phyloP scores from a whole-genome alignment of 2,329 filamentous ascomycete species.

The Monosporascus sp. region DNA sequence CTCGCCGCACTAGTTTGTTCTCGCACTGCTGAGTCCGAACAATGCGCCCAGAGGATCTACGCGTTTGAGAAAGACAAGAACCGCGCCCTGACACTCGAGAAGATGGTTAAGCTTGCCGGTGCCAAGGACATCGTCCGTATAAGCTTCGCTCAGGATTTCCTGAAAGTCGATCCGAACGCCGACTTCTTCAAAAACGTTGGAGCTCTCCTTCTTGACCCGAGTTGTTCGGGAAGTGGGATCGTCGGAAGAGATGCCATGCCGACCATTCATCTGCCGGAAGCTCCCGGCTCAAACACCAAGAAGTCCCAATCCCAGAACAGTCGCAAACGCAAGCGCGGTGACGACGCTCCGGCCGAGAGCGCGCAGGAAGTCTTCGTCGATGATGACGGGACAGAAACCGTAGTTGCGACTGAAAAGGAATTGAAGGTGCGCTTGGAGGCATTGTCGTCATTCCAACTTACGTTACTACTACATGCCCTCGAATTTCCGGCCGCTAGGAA shows the following conservation, averaged over 20 bases:
- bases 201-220: constrained; percentile 82
- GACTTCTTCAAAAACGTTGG: constrained; percentile 64
- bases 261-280: constrained; percentile 53
- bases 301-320: constrained; percentile 29
- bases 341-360: constrained; percentile 21
- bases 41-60: constrained; percentile 48
- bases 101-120: constrained; percentile 78
- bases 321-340: constrained; percentile 43
- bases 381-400: constrained; percentile 50
- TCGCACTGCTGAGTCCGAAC: constrained; percentile 31
- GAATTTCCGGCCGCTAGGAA: constrained; percentile 67
- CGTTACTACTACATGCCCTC: constrained; percentile 79
- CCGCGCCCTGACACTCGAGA: constrained; percentile 70
- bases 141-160: constrained; percentile 72
- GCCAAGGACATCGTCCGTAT: constrained; percentile 62
- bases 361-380: constrained; percentile 40
- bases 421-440: constrained; percentile 62
- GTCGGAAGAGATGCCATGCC: constrained; percentile 80
- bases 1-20: constrained; percentile 66
- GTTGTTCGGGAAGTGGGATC: constrained; percentile 93
- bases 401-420: constrained; percentile 49
- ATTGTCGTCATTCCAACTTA: constrained; percentile 76
- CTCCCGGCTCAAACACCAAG: constrained; percentile 27
- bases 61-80: constrained; percentile 73
- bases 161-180: constrained; percentile 64